phyloP scores from a whole-genome alignment of 768 basidiomycete species.

The Calocybe gangraenosa region DNA sequence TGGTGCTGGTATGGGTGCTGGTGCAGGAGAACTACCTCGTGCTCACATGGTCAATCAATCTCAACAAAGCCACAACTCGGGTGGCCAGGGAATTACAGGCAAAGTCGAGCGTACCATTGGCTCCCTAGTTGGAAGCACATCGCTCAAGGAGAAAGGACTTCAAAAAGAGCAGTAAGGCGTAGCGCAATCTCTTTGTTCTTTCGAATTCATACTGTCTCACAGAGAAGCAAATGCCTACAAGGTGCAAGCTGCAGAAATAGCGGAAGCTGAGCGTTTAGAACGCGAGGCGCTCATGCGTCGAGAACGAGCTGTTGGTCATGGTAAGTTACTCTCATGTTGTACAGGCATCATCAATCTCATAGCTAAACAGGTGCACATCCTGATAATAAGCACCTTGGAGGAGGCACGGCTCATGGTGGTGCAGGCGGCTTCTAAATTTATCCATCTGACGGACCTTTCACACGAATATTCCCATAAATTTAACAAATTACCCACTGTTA shows the following conservation, averaged over 20 bases:
- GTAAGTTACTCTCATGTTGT: slow-evolving; percentile 19
- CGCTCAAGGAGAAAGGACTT: slow-evolving; percentile 44
- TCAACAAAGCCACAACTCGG: slow-evolving; percentile 17
- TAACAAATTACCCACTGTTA: too few relatives aligned
- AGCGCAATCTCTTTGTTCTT: slow-evolving; percentile 9
- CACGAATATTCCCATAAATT: neutral
- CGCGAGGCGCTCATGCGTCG: slow-evolving; percentile 43
- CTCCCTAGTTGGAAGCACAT: slow-evolving; percentile 37
- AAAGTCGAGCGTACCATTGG: slow-evolving; percentile 48
- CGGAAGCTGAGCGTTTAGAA: slow-evolving; percentile 52
- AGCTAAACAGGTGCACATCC: slow-evolving; percentile 24
- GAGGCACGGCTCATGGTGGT: slow-evolving; percentile 7
- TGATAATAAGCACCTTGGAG: slow-evolving; percentile 23
- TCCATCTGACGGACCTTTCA: too few relatives aligned
- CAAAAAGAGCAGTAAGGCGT: slow-evolving; percentile 40
- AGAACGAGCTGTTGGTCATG: slow-evolving; percentile 50
- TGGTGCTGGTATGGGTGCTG: slow-evolving; percentile 6
- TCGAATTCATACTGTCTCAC: neutral
- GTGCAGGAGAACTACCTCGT: slow-evolving; percentile 17
- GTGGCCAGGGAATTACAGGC: slow-evolving; percentile 35
- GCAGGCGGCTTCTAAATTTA: neutral
- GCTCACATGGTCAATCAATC: slow-evolving; percentile 17
- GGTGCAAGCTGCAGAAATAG: slow-evolving; percentile 42
- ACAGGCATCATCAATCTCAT: neutral
- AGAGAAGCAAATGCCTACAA: slow-evolving; percentile 45